Evolutionary conservation across 371 early-diverging fungal species (phyloP).

Genomic region (Catenaria anguillulae): DNA sequence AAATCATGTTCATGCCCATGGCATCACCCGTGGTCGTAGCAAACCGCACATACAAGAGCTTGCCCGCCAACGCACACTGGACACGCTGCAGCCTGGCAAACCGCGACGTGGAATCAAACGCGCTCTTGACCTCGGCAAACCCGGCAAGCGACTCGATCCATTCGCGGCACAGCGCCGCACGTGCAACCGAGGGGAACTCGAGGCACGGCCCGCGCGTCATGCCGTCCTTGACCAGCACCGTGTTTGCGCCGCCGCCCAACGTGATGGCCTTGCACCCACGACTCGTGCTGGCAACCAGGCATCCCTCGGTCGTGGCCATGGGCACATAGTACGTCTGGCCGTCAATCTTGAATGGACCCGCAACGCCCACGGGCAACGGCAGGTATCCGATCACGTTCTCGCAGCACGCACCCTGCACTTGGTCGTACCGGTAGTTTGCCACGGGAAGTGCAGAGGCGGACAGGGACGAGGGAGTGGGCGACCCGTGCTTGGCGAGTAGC

Average conservation of each 20-base stretch:
- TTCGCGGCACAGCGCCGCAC: conserved; percentile 52
- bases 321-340: conserved; percentile 65
- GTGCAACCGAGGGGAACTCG: conserved; percentile 52
- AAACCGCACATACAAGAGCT: conserved; percentile 71
- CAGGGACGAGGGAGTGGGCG: conserved; percentile 18
- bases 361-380: conserved; percentile 88
- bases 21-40: conserved; percentile 90
- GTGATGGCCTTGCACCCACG: conserved; percentile 93
- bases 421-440: conserved; percentile 70
- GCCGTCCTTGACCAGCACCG: conserved; percentile 70
- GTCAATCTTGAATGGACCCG: conserved; percentile 74
- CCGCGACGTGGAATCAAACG: conserved; percentile 78
- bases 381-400: conserved; percentile 94
- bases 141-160: conserved; percentile 63
- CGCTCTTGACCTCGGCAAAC: conserved; percentile 37
- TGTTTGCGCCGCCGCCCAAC: conserved; percentile 71
- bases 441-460: conserved; percentile 45
- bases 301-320: conserved; percentile 96
- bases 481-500: not conserved
- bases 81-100: conserved; percentile 53
- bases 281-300: conserved; percentile 86
- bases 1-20: conserved; percentile 99
- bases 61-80: conserved; percentile 74
- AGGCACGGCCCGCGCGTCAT: conserved; percentile 93
- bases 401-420: conserved; percentile 83